Conservation (phyloP, 2,329 filamentous ascomycete species). For the Neurospora crassa region DNA sequence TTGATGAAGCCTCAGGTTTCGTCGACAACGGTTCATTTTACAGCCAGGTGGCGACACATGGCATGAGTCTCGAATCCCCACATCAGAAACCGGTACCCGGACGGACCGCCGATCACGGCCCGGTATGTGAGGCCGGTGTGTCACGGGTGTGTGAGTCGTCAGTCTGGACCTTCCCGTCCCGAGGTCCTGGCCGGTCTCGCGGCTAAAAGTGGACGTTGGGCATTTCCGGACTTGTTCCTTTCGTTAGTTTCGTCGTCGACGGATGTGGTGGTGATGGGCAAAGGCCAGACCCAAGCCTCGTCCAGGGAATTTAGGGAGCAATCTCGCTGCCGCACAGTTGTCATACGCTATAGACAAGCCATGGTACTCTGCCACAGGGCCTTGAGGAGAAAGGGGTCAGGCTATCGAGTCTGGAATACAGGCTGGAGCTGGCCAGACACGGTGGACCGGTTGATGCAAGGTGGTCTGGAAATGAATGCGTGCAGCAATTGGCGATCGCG, state of each 20-base stretch:
- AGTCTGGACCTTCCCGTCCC: neutral
- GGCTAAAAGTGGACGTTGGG: neutral
- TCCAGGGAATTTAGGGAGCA: neutral
- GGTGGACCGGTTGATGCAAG: neutral
- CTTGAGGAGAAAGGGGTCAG: neutral
- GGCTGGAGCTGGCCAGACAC: neutral
- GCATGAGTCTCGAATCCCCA: neutral
- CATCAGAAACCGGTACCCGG: neutral
- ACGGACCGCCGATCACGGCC: neutral
- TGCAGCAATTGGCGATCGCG: neutral
- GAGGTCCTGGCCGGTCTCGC: neutral
- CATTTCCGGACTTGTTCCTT: neutral
- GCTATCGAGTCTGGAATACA: neutral
- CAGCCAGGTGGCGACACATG: neutral
- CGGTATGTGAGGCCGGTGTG: neutral
- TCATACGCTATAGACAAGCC: neutral
- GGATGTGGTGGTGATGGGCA: neutral
- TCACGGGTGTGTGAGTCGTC: neutral
- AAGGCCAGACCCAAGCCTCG: neutral
- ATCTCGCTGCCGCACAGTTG: neutral
- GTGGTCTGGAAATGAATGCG: neutral
- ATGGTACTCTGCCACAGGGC: neutral
- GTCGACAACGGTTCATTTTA: neutral
- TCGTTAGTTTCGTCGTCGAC: neutral
- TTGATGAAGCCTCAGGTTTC: neutral